Evolutionary conservation across 75 land plant genomes (phyloP), one percentile per base, ranked within the genome.

Genomic region (Pinus albicaulis): DNA sequence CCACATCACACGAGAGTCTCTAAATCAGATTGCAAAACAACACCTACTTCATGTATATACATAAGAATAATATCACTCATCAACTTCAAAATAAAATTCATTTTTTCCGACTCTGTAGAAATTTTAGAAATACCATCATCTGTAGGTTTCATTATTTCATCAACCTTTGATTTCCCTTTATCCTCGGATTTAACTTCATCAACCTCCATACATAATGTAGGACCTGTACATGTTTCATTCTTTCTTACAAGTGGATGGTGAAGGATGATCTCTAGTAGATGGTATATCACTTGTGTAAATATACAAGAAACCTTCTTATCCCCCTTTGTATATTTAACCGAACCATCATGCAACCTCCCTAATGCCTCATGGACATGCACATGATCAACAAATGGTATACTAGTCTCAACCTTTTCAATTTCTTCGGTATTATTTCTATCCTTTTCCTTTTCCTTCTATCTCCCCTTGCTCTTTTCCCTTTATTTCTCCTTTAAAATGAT

Each of bases 401-500:
- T 7, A 44, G 48, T 44, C 48, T 44, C 48, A 44, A 44, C 48
- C 48, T 44, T 7, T 44, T 8, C 48, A 44, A 44, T 44, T 44
- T 7, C 48, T 44, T 44, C 7, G 7, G 0, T 6, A 7, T 44
- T 44, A 7, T 44, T 44, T 44, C 48, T 44, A 44, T 44, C 48
- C 48, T 44, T 44, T 44, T 44, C 7, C 48, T 44, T 44, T 44
- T 44, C 7, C 48, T 44, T 44, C 71, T 34, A 69, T 75, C 66
- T 81, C 77, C 16, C 75, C 77, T 55, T 77, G 59, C n/a, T 57
- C 78, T 87, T 89, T 58, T 89, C 93, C 48, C 41, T 44, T 48
- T 93, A 94, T 85, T 84, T 91, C 19, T 94, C 98, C 85, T 94
- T 94, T 25, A 97, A 74, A 28, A 90, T 85, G 48, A 97, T 78